A percentile compares a stretch with the other conserved stretches of the same genome.
These are phyloP conservation scores for Pezicula radicicola DNA, from an alignment of 2,329 filamentous ascomycete genomes.

Conservation along the genomic window DNA sequence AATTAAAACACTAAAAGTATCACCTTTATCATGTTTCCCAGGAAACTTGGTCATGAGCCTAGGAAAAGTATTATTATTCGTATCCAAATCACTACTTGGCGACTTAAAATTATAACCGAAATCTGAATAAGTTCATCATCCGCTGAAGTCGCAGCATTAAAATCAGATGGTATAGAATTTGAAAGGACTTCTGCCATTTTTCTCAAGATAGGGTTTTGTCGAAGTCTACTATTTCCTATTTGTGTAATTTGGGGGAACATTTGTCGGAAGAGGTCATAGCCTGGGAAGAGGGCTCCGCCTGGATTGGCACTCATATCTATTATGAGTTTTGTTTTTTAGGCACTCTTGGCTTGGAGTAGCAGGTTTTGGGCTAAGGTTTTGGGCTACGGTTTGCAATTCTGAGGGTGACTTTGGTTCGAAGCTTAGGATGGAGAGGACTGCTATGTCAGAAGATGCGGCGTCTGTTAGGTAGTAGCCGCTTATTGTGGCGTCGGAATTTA, in stretches of 20 bases:
- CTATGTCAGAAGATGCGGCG: slow-evolving; percentile 5
- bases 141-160: slow-evolving; percentile 14
- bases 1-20: slow-evolving; percentile 5
- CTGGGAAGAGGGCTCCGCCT: slow-evolving; percentile 42
- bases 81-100: slow-evolving; percentile 3
- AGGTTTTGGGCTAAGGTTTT: no score
- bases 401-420: slow-evolving; percentile 5
- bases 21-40: slow-evolving; percentile 5
- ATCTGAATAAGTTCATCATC: slow-evolving; percentile 7
- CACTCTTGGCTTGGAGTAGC: slow-evolving; percentile 39
- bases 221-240: slow-evolving; percentile 6
- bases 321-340: slow-evolving; percentile 52
- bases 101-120: slow-evolving; percentile 1
- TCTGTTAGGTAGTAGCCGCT: slow-evolving; percentile 13
- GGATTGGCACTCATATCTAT: slow-evolving; percentile 59
- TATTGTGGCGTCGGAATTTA: slow-evolving; percentile 8
- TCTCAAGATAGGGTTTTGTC: slow-evolving; percentile 3
- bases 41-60: slow-evolving; percentile 6
- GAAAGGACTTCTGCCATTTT: slow-evolving; percentile 1
- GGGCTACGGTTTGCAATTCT: slow-evolving; percentile 12
- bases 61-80: slow-evolving; percentile 4
- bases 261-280: slow-evolving; percentile 43
- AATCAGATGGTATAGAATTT: slow-evolving; percentile 3
- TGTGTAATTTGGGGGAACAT: slow-evolving; percentile 20
- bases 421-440: slow-evolving; percentile 9